Evolutionary conservation across 2,329 filamentous ascomycete species (phyloP), one percentile per base, ranked within the genome.

Genomic region (Stagonosporopsis chrysanthemi): DNA sequence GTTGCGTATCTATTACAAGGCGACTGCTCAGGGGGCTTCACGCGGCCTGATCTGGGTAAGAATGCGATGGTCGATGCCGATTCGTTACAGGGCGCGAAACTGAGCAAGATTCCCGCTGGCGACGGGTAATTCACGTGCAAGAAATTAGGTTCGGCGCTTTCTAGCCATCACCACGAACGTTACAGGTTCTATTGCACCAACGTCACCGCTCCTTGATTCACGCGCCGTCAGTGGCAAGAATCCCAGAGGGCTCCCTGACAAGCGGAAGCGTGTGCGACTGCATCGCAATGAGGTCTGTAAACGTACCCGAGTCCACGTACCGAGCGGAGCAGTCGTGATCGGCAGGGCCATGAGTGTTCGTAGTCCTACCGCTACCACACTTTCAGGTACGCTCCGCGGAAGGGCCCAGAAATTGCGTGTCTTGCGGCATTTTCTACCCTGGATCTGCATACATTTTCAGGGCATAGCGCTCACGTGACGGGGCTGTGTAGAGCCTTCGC

Each of bases 381-480:
- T 38, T 56, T 22, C 23, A 47, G 52, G 52, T 6, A 56, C 42
- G 41, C 45, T 44, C 43, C 48, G 33, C 52, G 46, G 47, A 56
- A 49, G 24, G 52, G 17, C 22, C 52, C 33, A 52, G 52, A 56
- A 29, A 28, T 56, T 45, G 46, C 47, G 36, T 48, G 42, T 52
- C 43, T 48, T 56, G 52, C 36, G 57, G 57, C 38, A 60, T 60
- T 60, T 60, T 56, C 41, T 26, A 22, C 26, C 28, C 38, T 40
- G 40, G 59, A 64, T 62, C 59, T 58, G 49, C 52, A 54, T 24
- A 39, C 45, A 49, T 57, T 51, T 58, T 40, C 58, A 57, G 40
- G 58, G 56, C 33, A 56, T 36, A 26, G 36, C 22, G 24, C 26
- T 48, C 56, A 60, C 56, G 56, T 60, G 56, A 60, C n/a, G 55